A percentile compares a stretch with the other conserved stretches of the same genome.
Conservation (phyloP, 2,329 filamentous ascomycete species). For the Dothidotthia symphoricarpi region DNA sequence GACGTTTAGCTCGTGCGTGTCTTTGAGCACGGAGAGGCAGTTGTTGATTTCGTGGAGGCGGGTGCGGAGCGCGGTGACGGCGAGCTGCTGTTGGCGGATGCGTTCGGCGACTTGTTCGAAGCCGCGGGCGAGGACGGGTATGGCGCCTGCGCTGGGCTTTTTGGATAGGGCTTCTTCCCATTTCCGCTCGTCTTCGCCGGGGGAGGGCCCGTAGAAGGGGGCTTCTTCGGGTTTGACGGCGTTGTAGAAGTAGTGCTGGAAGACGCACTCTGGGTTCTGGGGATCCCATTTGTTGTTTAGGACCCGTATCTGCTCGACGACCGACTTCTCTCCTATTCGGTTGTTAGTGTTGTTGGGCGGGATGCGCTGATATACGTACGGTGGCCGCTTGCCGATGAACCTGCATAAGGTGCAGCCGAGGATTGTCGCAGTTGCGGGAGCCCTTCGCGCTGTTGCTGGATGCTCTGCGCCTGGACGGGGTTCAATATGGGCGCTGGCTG, state of each 20-base stretch:
- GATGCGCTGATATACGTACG: constrained; percentile 17
- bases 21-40: constrained; percentile 68
- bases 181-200: constrained; percentile 70
- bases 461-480: constrained; percentile 30
- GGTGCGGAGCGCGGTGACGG: constrained; percentile 67
- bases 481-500: constrained; percentile 34
- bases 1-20: constrained; percentile 73
- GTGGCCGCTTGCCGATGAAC: constrained; percentile 27
- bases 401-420: constrained; percentile 27
- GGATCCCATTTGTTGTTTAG: constrained; percentile 75
- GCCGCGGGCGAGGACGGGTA: constrained; percentile 73
- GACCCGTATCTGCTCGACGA: constrained; percentile 70
- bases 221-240: constrained; percentile 71
- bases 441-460: constrained; percentile 40
- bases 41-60: constrained; percentile 78
- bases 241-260: constrained; percentile 87
- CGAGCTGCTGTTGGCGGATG: constrained; percentile 68
- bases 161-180: constrained; percentile 83
- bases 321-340: constrained; percentile 63
- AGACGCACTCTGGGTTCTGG: constrained; percentile 64
- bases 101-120: constrained; percentile 71
- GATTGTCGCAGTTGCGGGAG: constrained; percentile 38
- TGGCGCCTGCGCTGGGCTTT: constrained; percentile 72
- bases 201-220: constrained; percentile 71
- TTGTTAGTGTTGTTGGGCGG: constrained; percentile 11